These are phyloP conservation scores for Exophiala dermatitidis DNA, from an alignment of 2,329 filamentous ascomycete genomes.

Conservation along the genomic window DNA sequence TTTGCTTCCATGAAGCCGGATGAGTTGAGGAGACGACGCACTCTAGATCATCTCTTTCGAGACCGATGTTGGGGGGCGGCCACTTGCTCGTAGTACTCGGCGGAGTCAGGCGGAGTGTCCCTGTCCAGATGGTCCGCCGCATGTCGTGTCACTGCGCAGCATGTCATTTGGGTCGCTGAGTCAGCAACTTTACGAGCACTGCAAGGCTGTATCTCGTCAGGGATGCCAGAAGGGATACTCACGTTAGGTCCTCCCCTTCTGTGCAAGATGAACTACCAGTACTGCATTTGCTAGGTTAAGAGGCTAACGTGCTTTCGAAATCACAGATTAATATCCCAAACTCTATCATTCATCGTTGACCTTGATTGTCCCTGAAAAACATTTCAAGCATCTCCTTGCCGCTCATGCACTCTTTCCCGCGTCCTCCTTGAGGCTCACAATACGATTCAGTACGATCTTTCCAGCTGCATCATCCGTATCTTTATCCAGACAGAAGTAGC, in stretches of 20 bases:
- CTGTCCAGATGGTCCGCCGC: no score
- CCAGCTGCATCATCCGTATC: slow-evolving; percentile 60
- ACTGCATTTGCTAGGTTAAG: no score
- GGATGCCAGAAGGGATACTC: no score
- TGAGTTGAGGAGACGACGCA: neutral
- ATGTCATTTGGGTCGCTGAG: neutral
- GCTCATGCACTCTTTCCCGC: slow-evolving; percentile 49
- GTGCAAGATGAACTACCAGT: no score
- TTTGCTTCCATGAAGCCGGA: slow-evolving; percentile 29
- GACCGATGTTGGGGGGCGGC: neutral
- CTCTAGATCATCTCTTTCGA: neutral
- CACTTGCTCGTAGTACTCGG: neutral
- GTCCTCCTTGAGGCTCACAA: slow-evolving; percentile 87
- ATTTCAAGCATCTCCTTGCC: neutral
- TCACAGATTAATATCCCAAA: no score
- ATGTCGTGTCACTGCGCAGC: neutral
- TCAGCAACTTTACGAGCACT: neutral
- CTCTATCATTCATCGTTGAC: no score
- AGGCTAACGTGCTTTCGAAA: no score
- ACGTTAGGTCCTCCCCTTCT: no score
- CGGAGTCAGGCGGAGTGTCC: slow-evolving; percentile 8
- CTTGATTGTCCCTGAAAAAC: neutral
- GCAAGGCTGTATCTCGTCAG: no score
- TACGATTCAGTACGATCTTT: slow-evolving; percentile 81
- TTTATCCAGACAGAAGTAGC: slow-evolving; percentile 76